A percentile compares a stretch with the other conserved stretches of the same genome.
These are phyloP conservation scores for Parasarocladium wereldwijsianum DNA, from an alignment of 2,329 filamentous ascomycete genomes.

Conservation along the genomic window DNA sequence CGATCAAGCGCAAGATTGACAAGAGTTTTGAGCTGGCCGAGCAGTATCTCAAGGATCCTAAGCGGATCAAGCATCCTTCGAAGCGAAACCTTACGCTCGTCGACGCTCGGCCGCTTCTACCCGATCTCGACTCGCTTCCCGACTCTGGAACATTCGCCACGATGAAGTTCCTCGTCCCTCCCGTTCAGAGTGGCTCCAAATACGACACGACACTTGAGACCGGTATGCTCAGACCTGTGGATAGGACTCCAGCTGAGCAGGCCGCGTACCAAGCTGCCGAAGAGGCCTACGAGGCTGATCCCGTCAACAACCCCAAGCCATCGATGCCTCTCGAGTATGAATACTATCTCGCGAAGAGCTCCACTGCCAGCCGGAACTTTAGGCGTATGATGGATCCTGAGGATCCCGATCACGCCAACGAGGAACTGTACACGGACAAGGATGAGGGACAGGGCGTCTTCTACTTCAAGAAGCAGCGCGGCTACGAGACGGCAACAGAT, in stretches of 20 bases:
- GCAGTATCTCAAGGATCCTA: conserved; percentile 36
- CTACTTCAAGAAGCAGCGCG: conserved; percentile 45
- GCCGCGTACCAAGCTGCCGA: conserved; percentile 32
- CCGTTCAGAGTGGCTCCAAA: conserved; percentile 31
- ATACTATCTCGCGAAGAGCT: conserved; percentile 43
- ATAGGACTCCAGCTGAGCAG: conserved; percentile 38
- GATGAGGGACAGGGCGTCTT: conserved; percentile 27
- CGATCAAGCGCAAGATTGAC: conserved; percentile 54
- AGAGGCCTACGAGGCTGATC: conserved; percentile 41
- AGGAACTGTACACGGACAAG: conserved; percentile 35
- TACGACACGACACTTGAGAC: conserved; percentile 49
- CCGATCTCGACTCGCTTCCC: conserved; percentile 54
- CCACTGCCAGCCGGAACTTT: conserved; percentile 35
- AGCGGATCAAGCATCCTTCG: conserved; percentile 39
- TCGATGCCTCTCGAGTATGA: conserved; percentile 50
- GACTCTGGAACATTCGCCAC: conserved; percentile 56
- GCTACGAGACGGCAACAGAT: conserved; percentile 49
- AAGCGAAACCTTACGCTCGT: conserved; percentile 44
- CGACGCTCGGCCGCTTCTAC: conserved; percentile 45
- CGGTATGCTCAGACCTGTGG: conserved; percentile 46
- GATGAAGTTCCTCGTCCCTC: conserved; percentile 54
- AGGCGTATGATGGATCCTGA: conserved; percentile 44
- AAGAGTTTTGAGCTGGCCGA: conserved; percentile 42
- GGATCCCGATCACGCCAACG: conserved; percentile 37
- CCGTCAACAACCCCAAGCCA: conserved; percentile 38